Evolutionary conservation across 2,329 filamentous ascomycete genomes (phyloP).

Genomic region (Calonectria hawksworthii): DNA sequence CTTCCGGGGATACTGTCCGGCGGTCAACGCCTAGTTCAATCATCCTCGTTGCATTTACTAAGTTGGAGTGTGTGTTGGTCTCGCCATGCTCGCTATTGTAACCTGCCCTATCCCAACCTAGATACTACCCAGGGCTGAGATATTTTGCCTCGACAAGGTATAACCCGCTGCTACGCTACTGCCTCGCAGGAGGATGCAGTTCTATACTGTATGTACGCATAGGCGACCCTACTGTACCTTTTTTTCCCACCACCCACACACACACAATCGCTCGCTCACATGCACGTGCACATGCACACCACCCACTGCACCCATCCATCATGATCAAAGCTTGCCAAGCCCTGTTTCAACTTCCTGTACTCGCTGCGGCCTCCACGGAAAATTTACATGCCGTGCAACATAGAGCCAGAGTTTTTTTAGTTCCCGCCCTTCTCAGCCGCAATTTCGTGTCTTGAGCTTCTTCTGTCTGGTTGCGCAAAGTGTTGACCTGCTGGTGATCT

Average conservation of each 20-base stretch:
- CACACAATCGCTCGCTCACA: neutral
- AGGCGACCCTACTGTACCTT: neutral
- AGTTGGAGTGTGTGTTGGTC: neutral
- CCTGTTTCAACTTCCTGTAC: constrained; percentile 26
- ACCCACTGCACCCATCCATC: neutral
- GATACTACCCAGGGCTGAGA: constrained; percentile 9
- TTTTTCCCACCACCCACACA: neutral
- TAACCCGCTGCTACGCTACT: constrained; percentile 5
- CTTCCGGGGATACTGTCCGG: constrained; percentile 3
- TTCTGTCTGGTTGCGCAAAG: neutral
- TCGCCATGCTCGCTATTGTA: neutral
- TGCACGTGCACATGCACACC: neutral
- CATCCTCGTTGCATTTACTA: neutral
- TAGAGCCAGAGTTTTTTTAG: neutral
- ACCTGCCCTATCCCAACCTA: neutral
- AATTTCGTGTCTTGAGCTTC: constrained; percentile 12
- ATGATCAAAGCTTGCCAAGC: constrained; percentile 13
- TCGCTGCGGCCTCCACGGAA: neutral
- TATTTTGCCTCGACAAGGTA: constrained; percentile 7
- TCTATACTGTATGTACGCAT: neutral
- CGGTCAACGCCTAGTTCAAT: neutral
- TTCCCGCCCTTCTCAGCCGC: constrained; percentile 10
- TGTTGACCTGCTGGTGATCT: constrained; percentile 5
- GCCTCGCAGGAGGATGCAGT: neutral
- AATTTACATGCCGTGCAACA: constrained; percentile 16